phyloP scores from a whole-genome alignment of 805 yeast species.

The Grigorovia transvaalensis region DNA sequence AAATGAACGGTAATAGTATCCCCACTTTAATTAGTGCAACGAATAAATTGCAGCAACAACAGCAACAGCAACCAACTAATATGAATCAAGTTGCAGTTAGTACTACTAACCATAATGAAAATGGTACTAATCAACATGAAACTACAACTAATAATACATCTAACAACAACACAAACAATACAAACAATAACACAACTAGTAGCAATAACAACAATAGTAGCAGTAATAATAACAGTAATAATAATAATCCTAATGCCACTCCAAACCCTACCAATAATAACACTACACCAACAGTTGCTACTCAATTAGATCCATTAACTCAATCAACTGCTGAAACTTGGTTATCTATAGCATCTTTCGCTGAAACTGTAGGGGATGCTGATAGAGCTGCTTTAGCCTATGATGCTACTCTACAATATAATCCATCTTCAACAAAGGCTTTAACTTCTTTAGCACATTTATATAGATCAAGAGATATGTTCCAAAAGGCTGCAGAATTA shows the following conservation, averaged over 20 bases:
- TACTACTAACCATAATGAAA: background rate
- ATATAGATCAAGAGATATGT: constrained; percentile 80
- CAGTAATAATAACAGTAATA: background rate
- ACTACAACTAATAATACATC: background rate
- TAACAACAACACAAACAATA: background rate
- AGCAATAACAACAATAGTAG: background rate
- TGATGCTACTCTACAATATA: constrained; percentile 76
- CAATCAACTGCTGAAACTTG: constrained; percentile 71
- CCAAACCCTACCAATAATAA: background rate
- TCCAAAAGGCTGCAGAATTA: constrained; percentile 87
- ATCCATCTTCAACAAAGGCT: constrained; percentile 79
- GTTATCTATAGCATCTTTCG: constrained; percentile 81
- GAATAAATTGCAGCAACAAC: constrained; percentile 1
- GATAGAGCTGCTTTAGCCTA: constrained; percentile 84
- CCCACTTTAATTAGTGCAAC: background rate
- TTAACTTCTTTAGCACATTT: constrained; percentile 79
- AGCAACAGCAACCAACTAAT: background rate
- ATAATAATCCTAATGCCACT: background rate
- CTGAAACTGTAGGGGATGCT: constrained; percentile 79
- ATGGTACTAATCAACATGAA: background rate
- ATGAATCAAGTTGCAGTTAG: background rate
- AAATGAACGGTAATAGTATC: background rate
- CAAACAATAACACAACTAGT: background rate
- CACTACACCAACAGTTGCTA: background rate
- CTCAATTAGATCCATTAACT: constrained; percentile 28